Percentiles rank a stretch among this genome's conserved stretches.
phyloP scores from a whole-genome alignment of 2,329 filamentous ascomycete genomes.

The Coniochaeta sp. region DNA sequence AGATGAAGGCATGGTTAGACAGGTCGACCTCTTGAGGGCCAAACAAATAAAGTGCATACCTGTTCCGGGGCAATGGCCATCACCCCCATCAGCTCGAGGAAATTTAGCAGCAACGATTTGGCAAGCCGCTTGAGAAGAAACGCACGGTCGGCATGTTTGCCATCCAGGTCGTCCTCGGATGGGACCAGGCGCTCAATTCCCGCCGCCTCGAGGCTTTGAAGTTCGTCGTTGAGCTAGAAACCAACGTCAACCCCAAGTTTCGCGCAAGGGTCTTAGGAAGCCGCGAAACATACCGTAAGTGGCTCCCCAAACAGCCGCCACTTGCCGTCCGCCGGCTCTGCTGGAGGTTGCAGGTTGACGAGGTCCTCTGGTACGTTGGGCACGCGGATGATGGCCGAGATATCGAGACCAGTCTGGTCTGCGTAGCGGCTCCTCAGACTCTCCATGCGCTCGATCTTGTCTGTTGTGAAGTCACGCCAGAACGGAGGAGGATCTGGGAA shows the following conservation, averaged over 20 bases:
- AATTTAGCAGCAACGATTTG: constrained; percentile 82
- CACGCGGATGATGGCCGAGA: constrained; percentile 23
- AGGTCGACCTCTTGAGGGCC: constrained; percentile 5
- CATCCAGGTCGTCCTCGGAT: constrained; percentile 35
- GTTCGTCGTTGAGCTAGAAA: constrained; percentile 47
- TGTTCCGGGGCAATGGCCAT: constrained; percentile 58
- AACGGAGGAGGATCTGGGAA: constrained; percentile 87
- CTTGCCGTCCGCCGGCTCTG: constrained; percentile 60
- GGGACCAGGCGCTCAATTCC: constrained; percentile 59
- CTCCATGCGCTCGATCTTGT: constrained; percentile 56
- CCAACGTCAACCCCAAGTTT: neutral
- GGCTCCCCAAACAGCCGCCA: constrained; percentile 69
- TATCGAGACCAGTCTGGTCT: constrained; percentile 18
- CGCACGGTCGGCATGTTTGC: constrained; percentile 54
- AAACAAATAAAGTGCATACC: constrained; percentile 20
- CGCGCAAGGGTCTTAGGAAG: neutral
- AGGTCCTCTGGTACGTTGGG: constrained; percentile 62
- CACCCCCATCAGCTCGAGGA: constrained; percentile 73
- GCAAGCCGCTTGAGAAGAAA: constrained; percentile 68
- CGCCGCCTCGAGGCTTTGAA: constrained; percentile 61
- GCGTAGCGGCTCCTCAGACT: constrained; percentile 32
- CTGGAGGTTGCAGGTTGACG: constrained; percentile 71
- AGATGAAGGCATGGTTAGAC: constrained; percentile 8
- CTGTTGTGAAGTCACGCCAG: constrained; percentile 78
- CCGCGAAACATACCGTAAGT: constrained; percentile 39